Percentiles rank a stretch among this genome's conserved stretches.
Evolutionary conservation across 2,329 filamentous ascomycete species (phyloP).

Genomic region (Elsinoe ampelina): DNA sequence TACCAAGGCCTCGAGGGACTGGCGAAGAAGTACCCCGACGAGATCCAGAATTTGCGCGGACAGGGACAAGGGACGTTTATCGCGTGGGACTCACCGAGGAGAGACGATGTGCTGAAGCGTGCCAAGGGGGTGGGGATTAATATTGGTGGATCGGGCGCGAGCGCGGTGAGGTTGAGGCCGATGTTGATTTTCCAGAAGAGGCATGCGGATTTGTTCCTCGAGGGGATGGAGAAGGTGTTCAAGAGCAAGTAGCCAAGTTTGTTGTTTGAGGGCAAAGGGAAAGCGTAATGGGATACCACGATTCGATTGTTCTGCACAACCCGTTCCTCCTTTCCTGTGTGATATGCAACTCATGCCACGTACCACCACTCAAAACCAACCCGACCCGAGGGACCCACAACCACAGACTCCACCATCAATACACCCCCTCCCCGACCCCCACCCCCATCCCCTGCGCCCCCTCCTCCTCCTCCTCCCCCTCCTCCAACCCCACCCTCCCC

Average conservation of each 20-base stretch:
- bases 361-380: slow-evolving; percentile 11
- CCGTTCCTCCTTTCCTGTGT: background rate
- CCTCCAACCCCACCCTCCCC: slow-evolving; percentile 22
- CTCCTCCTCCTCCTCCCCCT: slow-evolving; percentile 17
- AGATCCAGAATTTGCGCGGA: slow-evolving; percentile 72
- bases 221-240: slow-evolving; percentile 20
- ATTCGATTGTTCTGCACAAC: background rate
- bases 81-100: slow-evolving; percentile 70
- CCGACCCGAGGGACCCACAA: too few species aligned
- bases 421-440: slow-evolving; percentile 14
- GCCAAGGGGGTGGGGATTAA: slow-evolving; percentile 73
- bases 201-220: slow-evolving; percentile 71
- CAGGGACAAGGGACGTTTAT: slow-evolving; percentile 83
- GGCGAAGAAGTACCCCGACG: slow-evolving; percentile 57
- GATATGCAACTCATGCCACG: background rate
- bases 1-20: slow-evolving; percentile 58
- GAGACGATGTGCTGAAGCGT: slow-evolving; percentile 66
- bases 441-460: slow-evolving; percentile 17
- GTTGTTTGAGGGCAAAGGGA: background rate
- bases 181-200: slow-evolving; percentile 86
- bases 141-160: slow-evolving; percentile 67
- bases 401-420: slow-evolving; percentile 10
- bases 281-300: background rate
- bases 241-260: slow-evolving; percentile 10
- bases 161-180: slow-evolving; percentile 65